These are phyloP conservation scores for Euphorbia celastroides DNA, from an alignment of 441 rosid genomes.

Conservation along the genomic window DNA sequence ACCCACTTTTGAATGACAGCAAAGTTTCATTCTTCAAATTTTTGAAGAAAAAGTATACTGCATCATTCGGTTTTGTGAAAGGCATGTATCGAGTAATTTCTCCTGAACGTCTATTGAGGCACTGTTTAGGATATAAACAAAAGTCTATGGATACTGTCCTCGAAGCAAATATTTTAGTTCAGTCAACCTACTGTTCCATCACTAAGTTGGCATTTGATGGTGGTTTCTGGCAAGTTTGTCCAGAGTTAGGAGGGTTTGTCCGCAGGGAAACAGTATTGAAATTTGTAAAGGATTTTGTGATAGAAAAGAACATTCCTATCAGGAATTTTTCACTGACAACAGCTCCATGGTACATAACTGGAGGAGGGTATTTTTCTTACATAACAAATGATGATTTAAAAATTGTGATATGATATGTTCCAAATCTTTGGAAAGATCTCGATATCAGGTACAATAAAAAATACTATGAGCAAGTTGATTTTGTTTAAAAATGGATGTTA, in stretches of 20 bases:
- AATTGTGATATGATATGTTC: neutral
- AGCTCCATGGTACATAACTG: neutral
- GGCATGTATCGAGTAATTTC: neutral
- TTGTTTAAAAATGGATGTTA: too few relatives aligned
- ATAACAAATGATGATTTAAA: neutral
- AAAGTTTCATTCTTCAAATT: neutral
- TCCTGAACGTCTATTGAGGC: neutral
- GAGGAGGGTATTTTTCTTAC: conserved; percentile 1
- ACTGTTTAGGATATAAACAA: neutral
- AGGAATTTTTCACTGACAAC: neutral
- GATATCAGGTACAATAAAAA: too few relatives aligned
- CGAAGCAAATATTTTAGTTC: neutral
- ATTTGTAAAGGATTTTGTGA: neutral
- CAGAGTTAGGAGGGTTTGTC: neutral
- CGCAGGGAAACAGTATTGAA: neutral
- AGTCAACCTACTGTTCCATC: neutral
- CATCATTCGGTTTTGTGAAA: neutral
- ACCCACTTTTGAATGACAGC: neutral
- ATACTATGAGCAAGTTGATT: too few relatives aligned
- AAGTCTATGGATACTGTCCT: neutral
- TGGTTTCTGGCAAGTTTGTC: conserved; percentile 8
- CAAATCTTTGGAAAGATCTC: conserved; percentile 4
- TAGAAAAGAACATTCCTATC: neutral
- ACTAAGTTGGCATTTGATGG: neutral
- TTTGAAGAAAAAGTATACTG: neutral